Evolutionary conservation across 2,329 filamentous ascomycete species (phyloP).

Genomic region (Eurotiales sp.): DNA sequence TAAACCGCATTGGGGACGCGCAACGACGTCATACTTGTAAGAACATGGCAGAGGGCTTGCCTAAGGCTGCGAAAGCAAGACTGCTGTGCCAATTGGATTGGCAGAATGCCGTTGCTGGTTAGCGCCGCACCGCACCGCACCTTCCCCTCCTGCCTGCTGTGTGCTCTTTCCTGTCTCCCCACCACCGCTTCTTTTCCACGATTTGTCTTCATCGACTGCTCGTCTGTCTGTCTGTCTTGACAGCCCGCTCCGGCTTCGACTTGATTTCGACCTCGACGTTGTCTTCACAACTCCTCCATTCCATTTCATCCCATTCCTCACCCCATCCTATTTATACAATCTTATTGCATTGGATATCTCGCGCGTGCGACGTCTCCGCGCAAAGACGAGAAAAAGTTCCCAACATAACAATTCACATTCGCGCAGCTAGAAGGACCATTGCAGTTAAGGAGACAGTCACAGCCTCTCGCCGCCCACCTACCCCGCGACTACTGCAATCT

Average conservation of each 20-base stretch:
- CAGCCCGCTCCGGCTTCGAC: too few species aligned
- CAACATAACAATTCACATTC: background rate
- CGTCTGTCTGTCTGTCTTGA: too few species aligned
- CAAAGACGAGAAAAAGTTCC: background rate
- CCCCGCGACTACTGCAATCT: background rate
- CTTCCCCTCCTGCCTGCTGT: background rate
- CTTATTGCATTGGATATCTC: too few species aligned
- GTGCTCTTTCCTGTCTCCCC: background rate
- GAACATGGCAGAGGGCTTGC: conserved; percentile 3
- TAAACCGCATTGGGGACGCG: conserved; percentile 2
- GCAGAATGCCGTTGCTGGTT: background rate
- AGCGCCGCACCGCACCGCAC: background rate
- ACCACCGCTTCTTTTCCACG: conserved; percentile 2
- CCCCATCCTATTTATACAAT: too few species aligned
- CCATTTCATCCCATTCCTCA: background rate
- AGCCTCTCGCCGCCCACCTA: too few species aligned
- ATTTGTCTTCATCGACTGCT: background rate
- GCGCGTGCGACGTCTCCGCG: background rate
- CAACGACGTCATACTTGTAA: conserved; percentile 15
- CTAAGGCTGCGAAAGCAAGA: too few species aligned
- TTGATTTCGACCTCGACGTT: too few species aligned
- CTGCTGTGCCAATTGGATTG: too few species aligned
- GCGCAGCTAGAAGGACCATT: too few species aligned
- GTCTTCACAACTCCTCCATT: too few species aligned
- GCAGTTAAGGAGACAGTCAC: too few species aligned